phyloP scores from a whole-genome alignment of 306 rosid species.

The Prunus salicina region DNA sequence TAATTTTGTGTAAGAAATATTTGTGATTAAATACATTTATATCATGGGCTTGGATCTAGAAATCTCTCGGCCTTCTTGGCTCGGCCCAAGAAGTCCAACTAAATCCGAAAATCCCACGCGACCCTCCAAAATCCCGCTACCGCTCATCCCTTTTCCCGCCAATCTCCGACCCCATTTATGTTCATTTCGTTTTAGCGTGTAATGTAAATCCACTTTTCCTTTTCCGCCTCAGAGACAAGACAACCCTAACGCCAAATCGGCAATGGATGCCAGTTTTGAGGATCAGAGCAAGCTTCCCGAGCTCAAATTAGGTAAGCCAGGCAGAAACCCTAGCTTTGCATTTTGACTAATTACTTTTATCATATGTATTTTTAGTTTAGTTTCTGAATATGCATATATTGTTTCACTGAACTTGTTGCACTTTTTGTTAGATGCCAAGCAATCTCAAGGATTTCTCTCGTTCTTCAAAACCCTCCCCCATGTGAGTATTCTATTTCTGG shows the following conservation, averaged over 20 bases:
- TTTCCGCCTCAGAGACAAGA: not conserved
- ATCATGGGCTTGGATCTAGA: too few relatives aligned
- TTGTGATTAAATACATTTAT: too few relatives aligned
- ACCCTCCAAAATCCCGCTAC: conserved; percentile 34
- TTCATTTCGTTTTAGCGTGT: not conserved
- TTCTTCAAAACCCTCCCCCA: conserved; percentile 82
- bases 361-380: too few relatives aligned
- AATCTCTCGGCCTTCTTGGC: not conserved
- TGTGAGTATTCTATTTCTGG: conserved; percentile 41
- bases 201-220: not conserved
- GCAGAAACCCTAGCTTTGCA: conserved; percentile 11
- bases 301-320: conserved; percentile 68
- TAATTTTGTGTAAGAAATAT: too few relatives aligned
- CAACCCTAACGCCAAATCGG: conserved; percentile 29
- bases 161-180: conserved; percentile 10
- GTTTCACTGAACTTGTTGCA: not conserved
- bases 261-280: conserved; percentile 62
- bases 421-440: conserved; percentile 69
- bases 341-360: not conserved
- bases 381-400: conserved; percentile 1
- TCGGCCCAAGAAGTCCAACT: not conserved
- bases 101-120: not conserved
- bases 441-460: conserved; percentile 92
- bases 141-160: conserved; percentile 56
- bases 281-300: conserved; percentile 77